A percentile compares a stretch with the other conserved stretches of the same genome.
Evolutionary conservation across 257 asterid genomes (phyloP).

Genomic region (Nicotiana attenuata): DNA sequence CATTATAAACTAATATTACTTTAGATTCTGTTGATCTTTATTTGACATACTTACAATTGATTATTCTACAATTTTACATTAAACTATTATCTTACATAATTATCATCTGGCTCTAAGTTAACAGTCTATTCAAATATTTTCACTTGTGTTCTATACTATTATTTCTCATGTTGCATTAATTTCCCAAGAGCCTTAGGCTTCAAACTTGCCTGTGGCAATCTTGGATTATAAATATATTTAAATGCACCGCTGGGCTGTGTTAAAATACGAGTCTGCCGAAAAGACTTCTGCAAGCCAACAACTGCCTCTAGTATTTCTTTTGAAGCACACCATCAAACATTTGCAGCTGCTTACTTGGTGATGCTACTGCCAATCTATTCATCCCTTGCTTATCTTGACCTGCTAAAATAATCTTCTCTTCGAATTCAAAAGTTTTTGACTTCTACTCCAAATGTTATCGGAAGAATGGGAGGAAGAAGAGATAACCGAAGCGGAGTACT

Average conservation of each 20-base stretch:
- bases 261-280: neutral
- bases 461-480: neutral
- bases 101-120: neutral
- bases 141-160: neutral
- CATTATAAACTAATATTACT: neutral
- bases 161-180: neutral
- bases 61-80: neutral
- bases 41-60: conserved; percentile 5
- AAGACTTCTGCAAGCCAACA: neutral
- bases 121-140: neutral
- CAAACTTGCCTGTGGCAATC: neutral
- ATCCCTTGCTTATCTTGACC: neutral
- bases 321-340: neutral
- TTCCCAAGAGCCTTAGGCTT: neutral
- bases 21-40: neutral
- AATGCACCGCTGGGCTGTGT: neutral
- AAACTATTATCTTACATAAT: neutral
- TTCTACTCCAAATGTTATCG: neutral
- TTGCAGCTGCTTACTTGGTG: neutral
- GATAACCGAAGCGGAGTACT: neutral
- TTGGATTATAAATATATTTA: neutral
- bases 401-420: neutral
- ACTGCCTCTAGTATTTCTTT: neutral
- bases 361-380: neutral
- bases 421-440: neutral